Evolutionary conservation across 139 green algal genomes (phyloP).

Genomic region (Chlamydomonas sp.): DNA sequence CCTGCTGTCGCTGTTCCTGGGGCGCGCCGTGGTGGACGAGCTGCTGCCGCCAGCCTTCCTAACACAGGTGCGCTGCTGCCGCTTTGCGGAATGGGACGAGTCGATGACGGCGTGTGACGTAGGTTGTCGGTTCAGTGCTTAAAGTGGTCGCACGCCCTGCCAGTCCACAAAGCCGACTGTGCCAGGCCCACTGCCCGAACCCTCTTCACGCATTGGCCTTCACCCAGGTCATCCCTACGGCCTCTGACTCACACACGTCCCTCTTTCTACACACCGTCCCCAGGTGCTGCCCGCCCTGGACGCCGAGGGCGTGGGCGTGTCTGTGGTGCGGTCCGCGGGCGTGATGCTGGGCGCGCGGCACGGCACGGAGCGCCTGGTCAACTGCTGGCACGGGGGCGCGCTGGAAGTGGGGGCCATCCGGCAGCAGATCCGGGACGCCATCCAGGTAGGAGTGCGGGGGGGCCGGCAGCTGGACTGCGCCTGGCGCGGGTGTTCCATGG

Average conservation of each 20-base stretch:
- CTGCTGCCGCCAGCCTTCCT: constrained; percentile 90
- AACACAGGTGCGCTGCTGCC: constrained; percentile 30
- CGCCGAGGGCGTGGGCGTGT: constrained; percentile 69
- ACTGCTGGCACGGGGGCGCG: constrained; percentile 83
- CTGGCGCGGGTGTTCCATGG: not conserved
- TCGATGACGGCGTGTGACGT: not conserved
- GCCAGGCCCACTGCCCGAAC: not conserved
- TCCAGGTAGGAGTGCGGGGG: not conserved
- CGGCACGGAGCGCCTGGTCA: constrained; percentile 79
- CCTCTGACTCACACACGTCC: not conserved
- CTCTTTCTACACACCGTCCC: not conserved
- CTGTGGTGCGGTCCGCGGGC: constrained; percentile 50
- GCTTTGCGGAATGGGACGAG: not conserved
- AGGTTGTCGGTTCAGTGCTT: not conserved
- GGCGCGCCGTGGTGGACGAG: constrained; percentile 94
- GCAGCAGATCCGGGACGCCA: constrained; percentile 10
- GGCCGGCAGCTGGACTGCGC: not conserved
- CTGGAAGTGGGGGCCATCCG: constrained; percentile 65
- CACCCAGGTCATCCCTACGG: not conserved
- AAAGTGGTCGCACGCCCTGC: not conserved
- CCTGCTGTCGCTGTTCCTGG: constrained; percentile 86
- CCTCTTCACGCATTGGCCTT: no score
- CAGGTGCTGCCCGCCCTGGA: constrained; percentile 69
- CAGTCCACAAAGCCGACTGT: not conserved
- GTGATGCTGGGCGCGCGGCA: constrained; percentile 77